Evolutionary conservation across 2,329 filamentous ascomycete genomes (phyloP), one percentile per base, ranked within the genome.

Genomic region (Sporothrix pseudoabietina): DNA sequence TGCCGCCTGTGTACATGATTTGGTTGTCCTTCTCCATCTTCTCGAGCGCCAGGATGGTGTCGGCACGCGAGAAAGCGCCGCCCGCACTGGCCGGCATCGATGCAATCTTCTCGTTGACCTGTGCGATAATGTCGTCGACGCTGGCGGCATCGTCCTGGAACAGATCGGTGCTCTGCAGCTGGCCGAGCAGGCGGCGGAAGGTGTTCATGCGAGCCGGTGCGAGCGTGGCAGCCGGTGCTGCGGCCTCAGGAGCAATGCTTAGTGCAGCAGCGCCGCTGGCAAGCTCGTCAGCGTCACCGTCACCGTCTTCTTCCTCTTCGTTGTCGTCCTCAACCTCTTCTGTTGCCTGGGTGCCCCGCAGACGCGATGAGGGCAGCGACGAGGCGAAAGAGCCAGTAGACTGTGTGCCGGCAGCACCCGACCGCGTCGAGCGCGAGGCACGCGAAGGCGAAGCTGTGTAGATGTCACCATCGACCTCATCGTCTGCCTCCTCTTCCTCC

Each of bases 141-240:
- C 91, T 87, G 16, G 94, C 94, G 22, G 91, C 89, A 78, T 98
- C 96, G 75, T 97, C 93, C 44, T 91, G 89, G 80, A 99, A 99
- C n/a, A 99, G 82, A 14, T 89, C 86, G 3, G 65, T 52, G 78
- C 91, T 91, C 78, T 97, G 91, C 71, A 99, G 85, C 78, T 93
- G 92, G 32, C 96, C 96, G 3, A 99, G 86, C 1, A 92, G 89
- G 12, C 89, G 88, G 72, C 93, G 90, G 90, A 99, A 99, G 1
- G 89, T 83, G 6, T 87, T 84, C 35, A 97, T 83, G 55, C 96
- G 88, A 55, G 86, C 85, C 0, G 87, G 78, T 1, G 87, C 84
- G 79, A 94, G 75, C 63, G 2, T 35, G 14, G 44, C 44, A 3
- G 71, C 44, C 26, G 69, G 49, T 5, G 73, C 47, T 5, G 75